Base-by-base conservation (phyloP, 2,329 filamentous ascomycete genomes). In the Aspergillus proliferans region DNA sequence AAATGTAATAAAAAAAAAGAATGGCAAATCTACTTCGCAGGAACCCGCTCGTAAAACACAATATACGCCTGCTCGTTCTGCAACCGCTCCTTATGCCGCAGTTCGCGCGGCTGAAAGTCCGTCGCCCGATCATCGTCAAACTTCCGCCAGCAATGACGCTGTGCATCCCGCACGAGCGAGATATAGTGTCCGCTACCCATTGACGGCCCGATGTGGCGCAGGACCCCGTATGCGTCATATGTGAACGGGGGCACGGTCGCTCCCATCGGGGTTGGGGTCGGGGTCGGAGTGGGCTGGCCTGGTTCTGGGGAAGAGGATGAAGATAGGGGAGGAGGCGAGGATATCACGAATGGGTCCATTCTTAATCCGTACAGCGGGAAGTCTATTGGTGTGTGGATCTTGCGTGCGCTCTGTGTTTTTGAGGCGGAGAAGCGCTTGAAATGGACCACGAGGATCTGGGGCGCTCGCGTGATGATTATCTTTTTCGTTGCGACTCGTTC, bases 161-260 rank as follows among this genome's bases (percentile, higher is more conserved):
- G 74, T 34, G 77, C 74, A 58, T 85, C 81, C 41, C 80, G 80
- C 52, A 87, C 80, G 50, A 86, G 83, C 3, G 84, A 79, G 47
- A 85, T 84, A 66, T 96, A 96, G 69, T 96, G 91, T 0, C 91
- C 91, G 45, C 80, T 81, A 34, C 81, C 80, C 46, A 87, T 75
- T 1, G 77, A 82, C 1, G 72, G 72, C 19, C 91, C 91, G 3
- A 81, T 70, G 66, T 96, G 91, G 53, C 87, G 78, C 47, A 94
- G 81, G 6, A 96, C 86, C 2, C 85, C 92, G 64, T 95, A 96
- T 46, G 87, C 85, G 62, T 95, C 86, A 67, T 96, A 98, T 4
- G 76, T 72, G 62, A 87, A 89, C 0, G 87, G 85, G 1, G 66
- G 65, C 46, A 63, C 72, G 48, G 59, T 71, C 47, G 59, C 75